Percentiles rank a stretch among this genome's conserved stretches.
These are phyloP conservation scores for Volvariella volvacea DNA, from an alignment of 1,284 basidiomycete species.

Conservation along the genomic window DNA sequence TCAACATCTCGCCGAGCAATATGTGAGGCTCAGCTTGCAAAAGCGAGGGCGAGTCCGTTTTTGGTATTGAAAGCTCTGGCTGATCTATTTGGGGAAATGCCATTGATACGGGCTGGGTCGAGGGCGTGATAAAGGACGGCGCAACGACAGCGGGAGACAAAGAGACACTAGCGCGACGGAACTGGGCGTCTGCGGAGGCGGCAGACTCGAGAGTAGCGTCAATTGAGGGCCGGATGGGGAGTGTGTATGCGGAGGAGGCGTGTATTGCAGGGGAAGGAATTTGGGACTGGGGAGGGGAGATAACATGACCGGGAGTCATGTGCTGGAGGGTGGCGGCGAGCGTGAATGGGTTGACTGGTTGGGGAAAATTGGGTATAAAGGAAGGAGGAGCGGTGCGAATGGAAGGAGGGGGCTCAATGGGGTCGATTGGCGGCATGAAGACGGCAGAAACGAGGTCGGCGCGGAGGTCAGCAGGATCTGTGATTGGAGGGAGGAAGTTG, in stretches of 20 bases:
- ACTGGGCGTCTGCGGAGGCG: constrained; percentile 20
- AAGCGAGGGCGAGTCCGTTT: neutral
- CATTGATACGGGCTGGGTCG: neutral
- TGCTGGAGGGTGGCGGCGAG: constrained; percentile 21
- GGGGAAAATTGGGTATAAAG: constrained; percentile 2
- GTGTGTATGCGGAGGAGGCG: constrained; percentile 26
- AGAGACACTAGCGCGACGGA: constrained; percentile 30
- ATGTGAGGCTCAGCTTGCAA: constrained; percentile 16
- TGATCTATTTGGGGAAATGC: constrained; percentile 15
- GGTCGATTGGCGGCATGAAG: neutral
- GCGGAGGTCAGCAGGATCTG: too few relatives aligned
- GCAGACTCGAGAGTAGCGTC: constrained; percentile 37
- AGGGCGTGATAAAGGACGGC: constrained; percentile 12
- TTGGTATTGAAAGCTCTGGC: neutral
- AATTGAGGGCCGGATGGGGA: constrained; percentile 37
- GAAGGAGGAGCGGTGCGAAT: neutral
- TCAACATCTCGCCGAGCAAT: constrained; percentile 21
- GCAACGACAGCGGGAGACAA: constrained; percentile 9
- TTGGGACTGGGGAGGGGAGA: constrained; percentile 31
- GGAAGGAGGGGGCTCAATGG: neutral
- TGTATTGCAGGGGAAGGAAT: constrained; percentile 40
- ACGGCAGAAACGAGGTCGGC: neutral
- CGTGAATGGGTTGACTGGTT: constrained; percentile 21
- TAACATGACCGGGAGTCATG: constrained; percentile 5
- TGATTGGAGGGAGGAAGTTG: neutral